phyloP scores from a whole-genome alignment of 495 filamentous ascomycete genomes.

The Astrothelium macrocarpum region DNA sequence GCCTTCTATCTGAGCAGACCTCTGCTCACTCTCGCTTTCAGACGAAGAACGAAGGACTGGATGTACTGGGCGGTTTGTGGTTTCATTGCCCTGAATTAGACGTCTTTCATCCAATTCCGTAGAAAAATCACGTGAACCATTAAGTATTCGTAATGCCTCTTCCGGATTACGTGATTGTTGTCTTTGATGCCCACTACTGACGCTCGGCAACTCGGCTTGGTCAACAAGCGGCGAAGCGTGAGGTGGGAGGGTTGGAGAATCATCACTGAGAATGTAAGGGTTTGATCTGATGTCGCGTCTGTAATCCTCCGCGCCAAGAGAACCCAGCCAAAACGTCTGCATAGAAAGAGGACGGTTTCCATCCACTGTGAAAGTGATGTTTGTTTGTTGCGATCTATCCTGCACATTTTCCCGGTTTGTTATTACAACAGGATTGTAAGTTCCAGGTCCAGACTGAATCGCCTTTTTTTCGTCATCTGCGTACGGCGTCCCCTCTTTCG shows the following conservation, averaged over 20 bases:
- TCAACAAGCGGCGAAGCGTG: background rate
- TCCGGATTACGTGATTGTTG: conserved; percentile 12
- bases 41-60: no score
- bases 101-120: background rate
- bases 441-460: background rate
- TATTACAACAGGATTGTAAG: background rate
- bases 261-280: background rate
- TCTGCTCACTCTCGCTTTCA: background rate
- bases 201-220: background rate
- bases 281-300: background rate
- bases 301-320: background rate
- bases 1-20: background rate
- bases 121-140: background rate
- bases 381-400: background rate
- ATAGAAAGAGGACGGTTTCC: background rate
- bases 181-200: background rate
- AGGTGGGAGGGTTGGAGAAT: background rate
- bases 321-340: background rate
- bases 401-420: background rate
- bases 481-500: background rate
- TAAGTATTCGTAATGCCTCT: conserved; percentile 14
- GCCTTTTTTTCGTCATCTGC: background rate
- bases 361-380: background rate
- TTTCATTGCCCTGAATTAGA: background rate
- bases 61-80: background rate